These are phyloP conservation scores for Termitomyces bulborhizus DNA, from an alignment of 768 basidiomycete genomes.

Conservation along the genomic window DNA sequence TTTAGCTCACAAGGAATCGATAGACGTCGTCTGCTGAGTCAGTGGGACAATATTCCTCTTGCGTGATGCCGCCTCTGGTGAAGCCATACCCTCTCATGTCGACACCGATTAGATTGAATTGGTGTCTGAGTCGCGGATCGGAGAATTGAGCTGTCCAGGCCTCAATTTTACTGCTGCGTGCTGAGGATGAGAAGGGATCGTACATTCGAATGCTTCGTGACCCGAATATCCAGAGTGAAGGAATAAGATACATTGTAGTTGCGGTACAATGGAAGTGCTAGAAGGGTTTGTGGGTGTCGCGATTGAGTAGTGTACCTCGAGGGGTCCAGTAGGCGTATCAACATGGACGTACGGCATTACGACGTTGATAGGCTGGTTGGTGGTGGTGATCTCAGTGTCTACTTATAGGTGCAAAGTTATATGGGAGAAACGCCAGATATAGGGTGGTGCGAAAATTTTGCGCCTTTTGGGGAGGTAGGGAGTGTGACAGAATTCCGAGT, in stretches of 20 bases:
- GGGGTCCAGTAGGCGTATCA: conserved; percentile 11
- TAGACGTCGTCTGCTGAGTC: conserved; percentile 23
- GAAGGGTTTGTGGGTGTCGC: conserved; percentile 15
- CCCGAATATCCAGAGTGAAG: conserved; percentile 16
- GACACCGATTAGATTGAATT: conserved; percentile 23
- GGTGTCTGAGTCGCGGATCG: conserved; percentile 18
- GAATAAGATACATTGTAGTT: conserved; percentile 16
- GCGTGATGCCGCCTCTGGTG: conserved; percentile 15
- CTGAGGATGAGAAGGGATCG: background rate
- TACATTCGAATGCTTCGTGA: conserved; percentile 18
- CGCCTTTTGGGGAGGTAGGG: background rate
- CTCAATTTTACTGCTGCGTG: background rate
- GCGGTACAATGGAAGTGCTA: conserved; percentile 10
- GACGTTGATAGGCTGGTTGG: background rate
- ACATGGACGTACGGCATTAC: conserved; percentile 14
- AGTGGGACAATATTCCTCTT: conserved; percentile 12
- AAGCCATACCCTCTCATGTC: conserved; percentile 21
- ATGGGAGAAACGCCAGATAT: background rate
- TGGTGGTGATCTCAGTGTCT: background rate
- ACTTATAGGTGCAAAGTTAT: background rate
- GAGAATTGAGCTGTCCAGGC: conserved; percentile 16
- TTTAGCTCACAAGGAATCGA: conserved; percentile 19
- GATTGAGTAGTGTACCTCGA: conserved; percentile 16
- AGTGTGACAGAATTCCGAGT: conserved; percentile 7
- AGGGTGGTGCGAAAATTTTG: background rate